phyloP scores from a whole-genome alignment of 306 rosid species.

The Sesbania bispinosa region DNA sequence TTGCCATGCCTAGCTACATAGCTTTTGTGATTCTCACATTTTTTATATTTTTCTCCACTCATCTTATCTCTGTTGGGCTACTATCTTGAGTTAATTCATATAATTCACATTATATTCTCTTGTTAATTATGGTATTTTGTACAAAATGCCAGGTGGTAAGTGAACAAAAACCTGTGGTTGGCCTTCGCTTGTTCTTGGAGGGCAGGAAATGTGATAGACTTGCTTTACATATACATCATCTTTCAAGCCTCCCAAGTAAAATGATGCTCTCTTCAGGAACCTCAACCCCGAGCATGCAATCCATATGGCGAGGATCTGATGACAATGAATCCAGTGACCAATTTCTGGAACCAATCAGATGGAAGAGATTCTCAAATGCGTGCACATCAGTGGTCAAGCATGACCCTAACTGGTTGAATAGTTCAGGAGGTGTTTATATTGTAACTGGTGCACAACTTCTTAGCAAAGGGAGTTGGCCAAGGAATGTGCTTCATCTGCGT shows the following conservation, averaged over 20 bases:
- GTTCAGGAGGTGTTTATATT: slow-evolving; percentile 66
- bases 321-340: slow-evolving; percentile 47
- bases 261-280: slow-evolving; percentile 50
- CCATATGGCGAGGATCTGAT: slow-evolving; percentile 82
- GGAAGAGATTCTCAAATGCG: slow-evolving; percentile 85
- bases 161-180: slow-evolving; percentile 80
- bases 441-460: slow-evolving; percentile 92
- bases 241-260: slow-evolving; percentile 80
- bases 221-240: slow-evolving; percentile 83
- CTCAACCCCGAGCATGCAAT: slow-evolving; percentile 27
- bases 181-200: slow-evolving; percentile 84
- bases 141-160: slow-evolving; percentile 67
- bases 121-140: slow-evolving; percentile 7
- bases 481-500: slow-evolving; percentile 78
- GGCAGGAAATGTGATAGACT: slow-evolving; percentile 74
- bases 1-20: no score
- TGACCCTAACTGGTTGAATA: slow-evolving; percentile 75
- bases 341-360: slow-evolving; percentile 74
- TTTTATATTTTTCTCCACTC: slow-evolving; percentile 2
- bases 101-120: background rate
- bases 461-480: slow-evolving; percentile 86
- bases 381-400: slow-evolving; percentile 82
- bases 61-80: background rate
- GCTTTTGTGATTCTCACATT: slow-evolving; percentile 6
- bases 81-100: background rate